A percentile compares a stretch with the other conserved stretches of the same genome.
Conservation (phyloP, 164 flowering plant genomes). For the Cinnamomum chago region DNA sequence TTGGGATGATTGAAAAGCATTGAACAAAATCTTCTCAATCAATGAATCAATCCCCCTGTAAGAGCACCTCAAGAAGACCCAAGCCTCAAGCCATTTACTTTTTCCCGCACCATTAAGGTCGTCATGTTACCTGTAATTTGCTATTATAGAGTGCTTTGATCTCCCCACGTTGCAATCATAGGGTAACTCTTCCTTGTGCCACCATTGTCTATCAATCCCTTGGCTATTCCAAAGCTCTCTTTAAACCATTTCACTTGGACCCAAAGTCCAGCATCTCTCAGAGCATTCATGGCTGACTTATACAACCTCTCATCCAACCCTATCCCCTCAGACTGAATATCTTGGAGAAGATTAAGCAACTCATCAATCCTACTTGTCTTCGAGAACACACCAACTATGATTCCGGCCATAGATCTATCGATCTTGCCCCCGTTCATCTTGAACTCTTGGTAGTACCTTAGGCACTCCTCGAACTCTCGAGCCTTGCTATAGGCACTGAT, state of each 20-base stretch:
- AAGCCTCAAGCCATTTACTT: background rate
- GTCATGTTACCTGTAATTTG: background rate
- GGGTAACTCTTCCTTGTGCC: background rate
- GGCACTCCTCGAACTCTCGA: conserved; percentile 47
- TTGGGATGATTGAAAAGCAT: background rate
- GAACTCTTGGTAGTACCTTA: conserved; percentile 50
- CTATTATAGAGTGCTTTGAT: background rate
- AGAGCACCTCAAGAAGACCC: background rate
- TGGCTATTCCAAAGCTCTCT: conserved; percentile 29
- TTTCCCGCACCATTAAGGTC: background rate
- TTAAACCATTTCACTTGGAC: conserved; percentile 53
- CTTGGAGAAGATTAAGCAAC: conserved; percentile 61
- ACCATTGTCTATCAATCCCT: background rate
- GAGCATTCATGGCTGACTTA: conserved; percentile 57
- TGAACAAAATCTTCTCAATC: background rate
- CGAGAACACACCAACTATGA: conserved; percentile 79
- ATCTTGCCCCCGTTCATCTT: conserved; percentile 52
- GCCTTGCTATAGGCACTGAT: conserved; percentile 62
- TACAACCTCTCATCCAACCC: conserved; percentile 59
- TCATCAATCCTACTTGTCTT: conserved; percentile 48
- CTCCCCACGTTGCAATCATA: background rate
- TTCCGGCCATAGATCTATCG: conserved; percentile 68
- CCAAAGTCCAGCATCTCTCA: conserved; percentile 69
- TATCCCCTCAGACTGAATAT: conserved; percentile 54
- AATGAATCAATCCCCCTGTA: background rate